A percentile compares a stretch with the other conserved stretches of the same genome.
phyloP scores from a whole-genome alignment of 257 asterid species.

The Nicotiana attenuata region DNA sequence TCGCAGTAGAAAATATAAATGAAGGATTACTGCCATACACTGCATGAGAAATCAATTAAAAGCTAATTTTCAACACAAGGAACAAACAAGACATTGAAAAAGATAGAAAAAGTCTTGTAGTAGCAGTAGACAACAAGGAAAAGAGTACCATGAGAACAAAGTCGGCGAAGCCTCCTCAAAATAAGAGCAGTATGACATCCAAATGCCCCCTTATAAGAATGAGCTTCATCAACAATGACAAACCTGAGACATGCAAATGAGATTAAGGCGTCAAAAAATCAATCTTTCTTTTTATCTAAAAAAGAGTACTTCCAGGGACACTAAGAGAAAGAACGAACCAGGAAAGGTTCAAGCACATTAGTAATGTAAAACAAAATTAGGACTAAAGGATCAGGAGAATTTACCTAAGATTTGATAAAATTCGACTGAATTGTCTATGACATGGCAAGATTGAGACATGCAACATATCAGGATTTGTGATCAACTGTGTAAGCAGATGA shows the following conservation, averaged over 20 bases:
- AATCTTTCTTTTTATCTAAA: background rate
- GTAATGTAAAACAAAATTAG: background rate
- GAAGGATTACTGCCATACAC: conserved; percentile 91
- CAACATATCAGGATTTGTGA: conserved; percentile 96
- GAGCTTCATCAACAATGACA: conserved; percentile 89
- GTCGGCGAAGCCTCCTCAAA: conserved; percentile 83
- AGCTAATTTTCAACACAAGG: conserved; percentile 12
- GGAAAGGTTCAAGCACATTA: conserved; percentile 7
- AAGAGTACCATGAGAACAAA: conserved; percentile 78
- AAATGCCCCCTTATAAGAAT: conserved; percentile 83
- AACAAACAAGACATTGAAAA: conserved; percentile 10
- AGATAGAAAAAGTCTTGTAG: conserved; percentile 5
- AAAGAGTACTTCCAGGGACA: conserved; percentile 1
- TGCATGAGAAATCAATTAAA: conserved; percentile 43
- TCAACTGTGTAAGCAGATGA: conserved; percentile 55
- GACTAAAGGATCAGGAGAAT: conserved; percentile 9
- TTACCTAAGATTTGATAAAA: conserved; percentile 81
- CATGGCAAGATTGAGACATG: conserved; percentile 86
- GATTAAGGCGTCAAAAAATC: conserved; percentile 5
- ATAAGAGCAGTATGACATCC: conserved; percentile 93
- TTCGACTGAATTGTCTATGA: conserved; percentile 72
- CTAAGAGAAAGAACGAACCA: background rate
- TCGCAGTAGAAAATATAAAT: conserved; percentile 87
- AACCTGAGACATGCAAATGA: conserved; percentile 37
- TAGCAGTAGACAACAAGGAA: conserved; percentile 9